Percentiles rank a stretch among this genome's conserved stretches.
These are phyloP conservation scores for Biscogniauxia mediterranea DNA, from an alignment of 2,329 filamentous ascomycete species.

Conservation along the genomic window DNA sequence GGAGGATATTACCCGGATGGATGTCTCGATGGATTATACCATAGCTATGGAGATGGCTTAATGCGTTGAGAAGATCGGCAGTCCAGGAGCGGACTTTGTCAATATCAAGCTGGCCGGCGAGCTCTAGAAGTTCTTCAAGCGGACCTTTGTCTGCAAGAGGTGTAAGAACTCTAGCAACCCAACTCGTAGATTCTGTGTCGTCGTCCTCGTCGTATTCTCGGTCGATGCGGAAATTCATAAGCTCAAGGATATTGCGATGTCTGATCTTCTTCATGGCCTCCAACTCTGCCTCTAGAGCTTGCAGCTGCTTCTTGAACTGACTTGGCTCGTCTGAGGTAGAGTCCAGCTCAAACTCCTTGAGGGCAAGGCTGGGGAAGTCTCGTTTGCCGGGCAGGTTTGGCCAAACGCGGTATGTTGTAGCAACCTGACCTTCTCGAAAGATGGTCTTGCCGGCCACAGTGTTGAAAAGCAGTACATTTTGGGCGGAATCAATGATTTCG, in stretches of 20 bases:
- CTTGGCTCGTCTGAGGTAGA: constrained; percentile 56
- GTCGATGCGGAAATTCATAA: constrained; percentile 82
- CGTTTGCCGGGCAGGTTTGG: constrained; percentile 59
- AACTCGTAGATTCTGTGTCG: constrained; percentile 44
- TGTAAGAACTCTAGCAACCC: constrained; percentile 73
- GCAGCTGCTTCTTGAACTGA: constrained; percentile 72
- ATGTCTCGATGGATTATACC: constrained; percentile 83
- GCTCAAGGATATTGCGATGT: constrained; percentile 73
- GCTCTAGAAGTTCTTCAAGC: constrained; percentile 75
- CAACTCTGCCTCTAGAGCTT: constrained; percentile 72
- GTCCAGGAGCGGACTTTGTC: constrained; percentile 83
- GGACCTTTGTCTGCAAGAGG: constrained; percentile 81
- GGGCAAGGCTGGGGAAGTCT: constrained; percentile 61
- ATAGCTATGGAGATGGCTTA: constrained; percentile 83
- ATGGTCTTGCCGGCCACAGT: constrained; percentile 68
- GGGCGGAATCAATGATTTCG: constrained; percentile 59
- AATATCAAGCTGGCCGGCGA: constrained; percentile 71
- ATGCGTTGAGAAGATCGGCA: constrained; percentile 83
- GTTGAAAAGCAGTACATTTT: constrained; percentile 65
- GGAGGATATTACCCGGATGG: constrained; percentile 74
- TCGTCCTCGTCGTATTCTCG: constrained; percentile 40
- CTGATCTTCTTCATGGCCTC: constrained; percentile 71
- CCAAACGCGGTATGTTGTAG: constrained; percentile 69
- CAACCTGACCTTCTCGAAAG: constrained; percentile 63
- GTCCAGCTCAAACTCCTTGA: constrained; percentile 68